A percentile compares a stretch with the other conserved stretches of the same genome.
phyloP scores from a whole-genome alignment of 106 monocot species.

The Allium fistulosum region DNA sequence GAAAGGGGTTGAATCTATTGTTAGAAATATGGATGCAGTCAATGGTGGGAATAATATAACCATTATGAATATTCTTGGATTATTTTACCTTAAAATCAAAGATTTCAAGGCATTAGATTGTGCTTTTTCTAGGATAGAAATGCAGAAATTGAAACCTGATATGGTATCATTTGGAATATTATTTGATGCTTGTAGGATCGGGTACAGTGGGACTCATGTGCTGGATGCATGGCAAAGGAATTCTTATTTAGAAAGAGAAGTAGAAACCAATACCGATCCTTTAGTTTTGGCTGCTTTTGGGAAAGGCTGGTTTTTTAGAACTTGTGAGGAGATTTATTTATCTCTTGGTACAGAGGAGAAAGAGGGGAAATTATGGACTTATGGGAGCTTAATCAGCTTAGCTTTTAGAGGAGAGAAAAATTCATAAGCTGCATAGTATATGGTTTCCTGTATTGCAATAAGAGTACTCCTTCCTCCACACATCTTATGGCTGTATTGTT shows the following conservation, averaged over 20 bases:
- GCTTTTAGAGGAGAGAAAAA: slow-evolving; percentile 19
- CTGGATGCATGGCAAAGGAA: slow-evolving; percentile 47
- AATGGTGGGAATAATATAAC: slow-evolving; percentile 31
- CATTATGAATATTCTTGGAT: slow-evolving; percentile 51
- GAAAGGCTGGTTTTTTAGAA: slow-evolving; percentile 43
- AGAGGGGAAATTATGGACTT: slow-evolving; percentile 47
- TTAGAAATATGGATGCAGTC: slow-evolving; percentile 44
- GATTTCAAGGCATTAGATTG: slow-evolving; percentile 48
- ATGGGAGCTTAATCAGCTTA: slow-evolving; percentile 40
- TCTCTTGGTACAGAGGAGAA: slow-evolving; percentile 23
- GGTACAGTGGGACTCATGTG: slow-evolving; percentile 38
- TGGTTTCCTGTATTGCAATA: too few relatives aligned
- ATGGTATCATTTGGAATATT: slow-evolving; percentile 52
- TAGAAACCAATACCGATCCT: slow-evolving; percentile 46
- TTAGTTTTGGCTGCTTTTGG: slow-evolving; percentile 57
- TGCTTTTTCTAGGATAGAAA: slow-evolving; percentile 23
- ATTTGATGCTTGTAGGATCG: slow-evolving; percentile 56
- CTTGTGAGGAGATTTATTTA: slow-evolving; percentile 47
- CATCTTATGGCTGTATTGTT: too few relatives aligned
- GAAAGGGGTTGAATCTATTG: slow-evolving; percentile 55
- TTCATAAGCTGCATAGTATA: background rate
- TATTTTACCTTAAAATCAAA: slow-evolving; percentile 54
- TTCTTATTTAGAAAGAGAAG: slow-evolving; percentile 41
- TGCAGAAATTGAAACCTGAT: slow-evolving; percentile 40
- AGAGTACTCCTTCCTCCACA: too few relatives aligned